Conservation (phyloP, 306 rosid genomes). For the Cucurbita ficifolia region DNA sequence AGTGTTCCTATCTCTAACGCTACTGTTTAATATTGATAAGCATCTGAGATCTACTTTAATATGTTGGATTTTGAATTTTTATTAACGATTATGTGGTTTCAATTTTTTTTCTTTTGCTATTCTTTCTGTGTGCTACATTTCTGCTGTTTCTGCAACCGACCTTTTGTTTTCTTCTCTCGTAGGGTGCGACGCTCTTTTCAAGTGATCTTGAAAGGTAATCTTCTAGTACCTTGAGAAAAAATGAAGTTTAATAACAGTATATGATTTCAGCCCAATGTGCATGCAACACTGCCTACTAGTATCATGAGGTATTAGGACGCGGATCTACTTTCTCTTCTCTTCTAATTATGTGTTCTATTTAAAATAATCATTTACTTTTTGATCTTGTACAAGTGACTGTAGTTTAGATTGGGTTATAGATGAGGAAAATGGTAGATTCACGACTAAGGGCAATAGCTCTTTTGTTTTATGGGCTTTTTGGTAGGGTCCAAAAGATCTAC, state of each 20-base stretch:
- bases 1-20: slow-evolving; percentile 13
- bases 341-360: neutral
- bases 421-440: neutral
- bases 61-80: neutral
- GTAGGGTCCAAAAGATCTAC: neutral
- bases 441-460: neutral
- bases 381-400: neutral
- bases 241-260: neutral
- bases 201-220: slow-evolving; percentile 77
- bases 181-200: slow-evolving; percentile 68
- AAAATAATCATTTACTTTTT: neutral
- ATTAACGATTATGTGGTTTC: neutral
- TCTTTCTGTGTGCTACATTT: neutral
- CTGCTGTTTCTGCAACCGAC: slow-evolving; percentile 3
- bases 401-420: neutral
- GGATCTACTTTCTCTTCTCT: neutral
- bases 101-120: neutral
- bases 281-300: neutral
- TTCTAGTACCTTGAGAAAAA: neutral
- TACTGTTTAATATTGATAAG: neutral
- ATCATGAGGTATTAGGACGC: neutral
- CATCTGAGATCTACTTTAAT: neutral
- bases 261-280: neutral
- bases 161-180: slow-evolving; percentile 5
- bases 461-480: neutral